phyloP scores from a whole-genome alignment of 1,284 basidiomycete species.

The Moesziomyces globuligerus region DNA sequence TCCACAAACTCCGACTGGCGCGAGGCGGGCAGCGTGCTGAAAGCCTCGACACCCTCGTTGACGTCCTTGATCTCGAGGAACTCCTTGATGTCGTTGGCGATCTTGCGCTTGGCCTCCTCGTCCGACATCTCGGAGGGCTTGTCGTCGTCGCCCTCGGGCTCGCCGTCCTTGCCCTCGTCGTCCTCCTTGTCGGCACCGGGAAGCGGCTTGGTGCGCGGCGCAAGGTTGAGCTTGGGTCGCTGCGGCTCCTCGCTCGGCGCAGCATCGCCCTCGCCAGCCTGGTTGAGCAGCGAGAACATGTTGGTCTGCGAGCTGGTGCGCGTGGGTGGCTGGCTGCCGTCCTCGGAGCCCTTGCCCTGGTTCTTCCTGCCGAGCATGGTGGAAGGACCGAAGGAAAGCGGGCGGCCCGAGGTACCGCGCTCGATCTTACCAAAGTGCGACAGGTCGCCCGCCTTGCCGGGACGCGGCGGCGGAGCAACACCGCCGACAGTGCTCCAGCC shows the following conservation, averaged over 20 bases:
- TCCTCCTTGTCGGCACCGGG: constrained; percentile 62
- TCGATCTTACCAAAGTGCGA: constrained; percentile 81
- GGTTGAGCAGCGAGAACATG: constrained; percentile 75
- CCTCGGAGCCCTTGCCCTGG: constrained; percentile 69
- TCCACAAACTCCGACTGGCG: constrained; percentile 78
- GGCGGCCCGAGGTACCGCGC: constrained; percentile 67
- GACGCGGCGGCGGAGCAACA: constrained; percentile 70
- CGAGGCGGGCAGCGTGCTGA: constrained; percentile 72
- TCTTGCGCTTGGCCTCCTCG: constrained; percentile 79
- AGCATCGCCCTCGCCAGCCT: constrained; percentile 38
- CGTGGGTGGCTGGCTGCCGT: constrained; percentile 75
- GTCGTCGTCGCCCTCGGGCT: constrained; percentile 67
- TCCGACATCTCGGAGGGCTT: constrained; percentile 74
- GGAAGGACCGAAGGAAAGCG: constrained; percentile 76
- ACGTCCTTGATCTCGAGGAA: constrained; percentile 73
- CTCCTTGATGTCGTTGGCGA: constrained; percentile 72
- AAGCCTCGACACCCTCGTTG: constrained; percentile 81
- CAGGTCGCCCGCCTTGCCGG: constrained; percentile 83
- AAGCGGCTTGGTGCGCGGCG: constrained; percentile 74
- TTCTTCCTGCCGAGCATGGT: constrained; percentile 78
- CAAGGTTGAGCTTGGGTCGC: constrained; percentile 79
- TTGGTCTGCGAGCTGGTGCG: constrained; percentile 82
- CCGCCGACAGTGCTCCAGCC: constrained; percentile 86
- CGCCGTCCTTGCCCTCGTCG: constrained; percentile 62
- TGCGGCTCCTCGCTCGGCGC: constrained; percentile 71